Evolutionary conservation across 2,329 filamentous ascomycete genomes (phyloP).

Genomic region (Lachnellula occidentalis): DNA sequence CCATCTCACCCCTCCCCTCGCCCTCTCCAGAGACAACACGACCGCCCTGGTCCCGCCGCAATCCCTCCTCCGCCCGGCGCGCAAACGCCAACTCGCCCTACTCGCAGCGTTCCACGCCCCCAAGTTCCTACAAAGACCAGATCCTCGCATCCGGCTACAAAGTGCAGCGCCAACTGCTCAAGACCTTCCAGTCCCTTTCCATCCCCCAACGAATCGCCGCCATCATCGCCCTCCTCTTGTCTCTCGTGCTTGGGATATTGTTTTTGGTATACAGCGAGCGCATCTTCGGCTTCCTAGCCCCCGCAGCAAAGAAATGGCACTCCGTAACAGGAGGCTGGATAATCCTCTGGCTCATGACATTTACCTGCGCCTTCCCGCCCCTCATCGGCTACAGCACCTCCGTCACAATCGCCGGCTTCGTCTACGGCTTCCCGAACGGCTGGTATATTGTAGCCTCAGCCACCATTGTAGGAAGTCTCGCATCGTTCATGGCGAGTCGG

Average conservation of each 20-base stretch:
- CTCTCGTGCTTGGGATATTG: conserved; percentile 53
- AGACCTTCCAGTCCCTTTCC: conserved; percentile 50
- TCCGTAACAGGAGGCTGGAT: conserved; percentile 64
- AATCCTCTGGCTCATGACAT: conserved; percentile 60
- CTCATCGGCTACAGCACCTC: conserved; percentile 66
- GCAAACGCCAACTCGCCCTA: conserved; percentile 17
- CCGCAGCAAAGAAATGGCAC: conserved; percentile 72
- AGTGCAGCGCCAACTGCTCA: conserved; percentile 43
- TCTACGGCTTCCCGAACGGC: conserved; percentile 66
- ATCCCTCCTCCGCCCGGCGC: conserved; percentile 33
- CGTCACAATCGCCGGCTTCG: conserved; percentile 63
- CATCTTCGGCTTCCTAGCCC: conserved; percentile 71
- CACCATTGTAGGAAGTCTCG: conserved; percentile 71
- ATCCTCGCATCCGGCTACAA: conserved; percentile 45
- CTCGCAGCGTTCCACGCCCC: conserved; percentile 9
- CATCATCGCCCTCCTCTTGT: conserved; percentile 42
- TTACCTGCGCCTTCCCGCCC: conserved; percentile 64
- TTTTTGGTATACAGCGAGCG: conserved; percentile 73
- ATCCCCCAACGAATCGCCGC: conserved; percentile 58
- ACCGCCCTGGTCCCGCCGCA: conserved; percentile 47
- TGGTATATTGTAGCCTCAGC: conserved; percentile 70
- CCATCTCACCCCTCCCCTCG: conserved; percentile 40
- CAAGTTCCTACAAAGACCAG: conserved; percentile 34
- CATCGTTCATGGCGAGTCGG: conserved; percentile 74
- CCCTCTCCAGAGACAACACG: conserved; percentile 38